These are phyloP conservation scores for Chrysosporium queenslandicum DNA, from an alignment of 2,329 filamentous ascomycete species.

Conservation along the genomic window DNA sequence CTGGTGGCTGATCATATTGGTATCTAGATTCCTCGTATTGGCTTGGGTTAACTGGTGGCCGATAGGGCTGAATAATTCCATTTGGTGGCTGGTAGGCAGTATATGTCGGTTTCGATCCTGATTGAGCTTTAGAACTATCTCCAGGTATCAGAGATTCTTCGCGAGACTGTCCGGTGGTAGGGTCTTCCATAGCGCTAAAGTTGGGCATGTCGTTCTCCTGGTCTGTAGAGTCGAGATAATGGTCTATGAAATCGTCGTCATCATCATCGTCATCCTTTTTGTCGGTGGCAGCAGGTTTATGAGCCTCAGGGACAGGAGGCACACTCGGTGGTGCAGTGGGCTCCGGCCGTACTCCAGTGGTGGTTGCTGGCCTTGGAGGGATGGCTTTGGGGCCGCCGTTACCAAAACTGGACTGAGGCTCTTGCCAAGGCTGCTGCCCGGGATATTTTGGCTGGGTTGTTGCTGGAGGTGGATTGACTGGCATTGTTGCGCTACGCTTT, in stretches of 20 bases:
- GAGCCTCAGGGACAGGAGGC: conserved; percentile 11
- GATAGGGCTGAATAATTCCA: conserved; percentile 26
- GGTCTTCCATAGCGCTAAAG: conserved; percentile 47
- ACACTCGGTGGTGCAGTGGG: neutral
- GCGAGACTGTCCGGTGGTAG: conserved; percentile 23
- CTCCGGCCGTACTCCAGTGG: conserved; percentile 20
- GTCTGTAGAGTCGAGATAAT: conserved; percentile 44
- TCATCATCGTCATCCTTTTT: conserved; percentile 20
- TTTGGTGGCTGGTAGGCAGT: conserved; percentile 30
- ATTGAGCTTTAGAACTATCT: conserved; percentile 23
- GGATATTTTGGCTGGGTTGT: conserved; percentile 26
- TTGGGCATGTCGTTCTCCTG: conserved; percentile 52
- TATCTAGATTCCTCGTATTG: conserved; percentile 46
- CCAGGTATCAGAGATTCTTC: conserved; percentile 28
- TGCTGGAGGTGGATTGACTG: conserved; percentile 19
- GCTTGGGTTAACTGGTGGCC: conserved; percentile 37
- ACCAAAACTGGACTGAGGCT: conserved; percentile 20
- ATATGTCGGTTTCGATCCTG: conserved; percentile 23
- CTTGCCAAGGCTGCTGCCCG: conserved; percentile 28
- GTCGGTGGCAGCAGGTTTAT: neutral
- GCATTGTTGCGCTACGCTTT: conserved; percentile 33
- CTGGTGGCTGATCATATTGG: conserved; percentile 58
- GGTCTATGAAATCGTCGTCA: conserved; percentile 39
- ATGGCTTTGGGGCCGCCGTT: conserved; percentile 12
- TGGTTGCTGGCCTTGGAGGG: conserved; percentile 23